Conservation (phyloP, 306 rosid species). For the Senna tora region DNA sequence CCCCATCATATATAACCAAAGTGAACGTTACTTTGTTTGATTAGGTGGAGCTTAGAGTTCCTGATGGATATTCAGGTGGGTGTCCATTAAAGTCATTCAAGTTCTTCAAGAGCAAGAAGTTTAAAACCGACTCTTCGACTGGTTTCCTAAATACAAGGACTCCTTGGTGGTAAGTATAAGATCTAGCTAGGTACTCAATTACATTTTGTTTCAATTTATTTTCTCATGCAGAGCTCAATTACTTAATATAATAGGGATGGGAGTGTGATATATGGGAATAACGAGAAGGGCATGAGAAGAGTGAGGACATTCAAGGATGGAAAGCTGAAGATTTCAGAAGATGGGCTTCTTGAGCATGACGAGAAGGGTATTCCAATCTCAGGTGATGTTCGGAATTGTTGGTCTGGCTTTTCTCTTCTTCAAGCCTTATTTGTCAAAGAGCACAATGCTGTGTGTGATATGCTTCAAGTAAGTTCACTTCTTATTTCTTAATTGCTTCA, state of each 20-base stretch:
- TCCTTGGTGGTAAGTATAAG: conserved; percentile 76
- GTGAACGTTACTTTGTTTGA: conserved; percentile 20
- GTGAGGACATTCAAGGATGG: conserved; percentile 71
- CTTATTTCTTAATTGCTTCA: too few relatives aligned
- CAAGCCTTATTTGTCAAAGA: conserved; percentile 72
- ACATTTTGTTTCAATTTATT: not conserved
- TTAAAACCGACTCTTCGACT: conserved; percentile 42
- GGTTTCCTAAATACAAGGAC: conserved; percentile 62
- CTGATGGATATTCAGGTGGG: conserved; percentile 50
- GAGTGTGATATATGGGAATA: conserved; percentile 66
- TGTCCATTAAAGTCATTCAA: conserved; percentile 76
- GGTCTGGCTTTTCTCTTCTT: conserved; percentile 71
- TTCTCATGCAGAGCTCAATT: too few relatives aligned
- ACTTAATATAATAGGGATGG: too few relatives aligned
- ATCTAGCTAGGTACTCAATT: not conserved
- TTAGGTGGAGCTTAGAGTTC: conserved; percentile 63
- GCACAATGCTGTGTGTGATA: conserved; percentile 70
- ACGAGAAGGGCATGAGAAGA: conserved; percentile 54
- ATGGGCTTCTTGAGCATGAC: conserved; percentile 68
- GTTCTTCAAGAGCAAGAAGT: conserved; percentile 58
- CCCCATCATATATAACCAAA: not conserved
- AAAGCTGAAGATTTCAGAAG: conserved; percentile 58
- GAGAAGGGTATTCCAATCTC: conserved; percentile 69
- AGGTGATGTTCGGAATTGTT: conserved; percentile 69
- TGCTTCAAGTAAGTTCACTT: conserved; percentile 52